Evolutionary conservation across 805 yeast species (phyloP).

Genomic region (Zygosaccharomyces bisporus): DNA sequence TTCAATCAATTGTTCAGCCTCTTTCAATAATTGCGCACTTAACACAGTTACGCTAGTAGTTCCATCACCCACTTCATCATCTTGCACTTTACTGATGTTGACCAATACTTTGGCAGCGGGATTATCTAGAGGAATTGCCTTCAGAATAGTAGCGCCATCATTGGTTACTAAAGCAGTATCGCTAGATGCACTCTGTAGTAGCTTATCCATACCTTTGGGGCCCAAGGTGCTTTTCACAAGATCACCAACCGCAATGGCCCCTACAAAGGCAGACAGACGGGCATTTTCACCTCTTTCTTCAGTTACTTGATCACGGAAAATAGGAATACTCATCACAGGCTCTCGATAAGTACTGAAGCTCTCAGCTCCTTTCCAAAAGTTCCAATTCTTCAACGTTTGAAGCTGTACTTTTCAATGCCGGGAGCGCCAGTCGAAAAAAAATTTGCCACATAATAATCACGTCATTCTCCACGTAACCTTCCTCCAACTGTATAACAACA

Average conservation of each 20-base stretch:
- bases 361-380: background rate
- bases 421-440: slow-evolving; percentile 7
- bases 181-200: slow-evolving; percentile 80
- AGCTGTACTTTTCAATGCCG: background rate
- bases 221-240: slow-evolving; percentile 91
- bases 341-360: background rate
- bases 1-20: slow-evolving; percentile 89
- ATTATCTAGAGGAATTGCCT: slow-evolving; percentile 90
- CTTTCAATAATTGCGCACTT: slow-evolving; percentile 86
- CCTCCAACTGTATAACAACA: background rate
- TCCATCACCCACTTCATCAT: slow-evolving; percentile 98
- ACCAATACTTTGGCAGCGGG: slow-evolving; percentile 97
- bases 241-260: slow-evolving; percentile 99
- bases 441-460: slow-evolving; percentile 6
- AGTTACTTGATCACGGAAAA: slow-evolving; percentile 94
- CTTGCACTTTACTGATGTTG: slow-evolving; percentile 93
- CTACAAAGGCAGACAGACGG: slow-evolving; percentile 93
- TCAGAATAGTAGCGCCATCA: slow-evolving; percentile 96
- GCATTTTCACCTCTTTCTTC: slow-evolving; percentile 99
- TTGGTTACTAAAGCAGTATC: slow-evolving; percentile 82
- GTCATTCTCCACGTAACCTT: slow-evolving; percentile 1
- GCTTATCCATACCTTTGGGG: slow-evolving; percentile 98
- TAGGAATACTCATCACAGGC: slow-evolving; percentile 56
- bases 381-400: background rate
- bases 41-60: slow-evolving; percentile 94